Conservation (phyloP, 2,329 filamentous ascomycete species). For the Colletotrichum coccodes region DNA sequence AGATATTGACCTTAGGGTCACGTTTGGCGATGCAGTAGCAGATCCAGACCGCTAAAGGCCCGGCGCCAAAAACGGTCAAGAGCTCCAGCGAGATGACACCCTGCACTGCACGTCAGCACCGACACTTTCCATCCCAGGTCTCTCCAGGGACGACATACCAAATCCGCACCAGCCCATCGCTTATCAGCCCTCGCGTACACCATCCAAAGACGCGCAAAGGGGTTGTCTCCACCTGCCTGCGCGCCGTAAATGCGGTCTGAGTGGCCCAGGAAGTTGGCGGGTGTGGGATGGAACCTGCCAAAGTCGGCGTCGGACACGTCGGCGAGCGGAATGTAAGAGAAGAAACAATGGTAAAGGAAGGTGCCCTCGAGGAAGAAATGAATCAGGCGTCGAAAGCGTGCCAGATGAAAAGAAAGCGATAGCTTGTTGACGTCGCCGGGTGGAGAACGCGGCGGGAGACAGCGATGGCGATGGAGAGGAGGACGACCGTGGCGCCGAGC, state of each 20-base stretch:
- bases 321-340: constrained; percentile 59
- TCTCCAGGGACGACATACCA: constrained; percentile 51
- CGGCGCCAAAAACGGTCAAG: constrained; percentile 71
- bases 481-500: constrained; percentile 63
- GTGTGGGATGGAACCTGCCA: constrained; percentile 55
- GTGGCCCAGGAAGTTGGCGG: constrained; percentile 62
- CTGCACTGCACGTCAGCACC: constrained; percentile 39
- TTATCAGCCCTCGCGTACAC: constrained; percentile 73
- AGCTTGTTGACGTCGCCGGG: constrained; percentile 60
- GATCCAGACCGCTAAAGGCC: constrained; percentile 67
- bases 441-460: constrained; percentile 60
- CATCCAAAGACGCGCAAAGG: constrained; percentile 73
- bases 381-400: constrained; percentile 93
- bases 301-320: constrained; percentile 45
- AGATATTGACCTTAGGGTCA: constrained; percentile 65
- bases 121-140: neutral
- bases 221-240: constrained; percentile 64
- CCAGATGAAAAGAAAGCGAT: constrained; percentile 90
- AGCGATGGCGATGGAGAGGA: constrained; percentile 60
- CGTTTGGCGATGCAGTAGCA: constrained; percentile 69
- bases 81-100: constrained; percentile 73
- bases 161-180: constrained; percentile 71
- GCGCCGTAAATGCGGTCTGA: constrained; percentile 63
- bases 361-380: constrained; percentile 92
- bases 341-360: constrained; percentile 96